A percentile compares a stretch with the other conserved stretches of the same genome.
These are phyloP conservation scores for Lophium mytilinum DNA, from an alignment of 495 filamentous ascomycete species.

Conservation along the genomic window DNA sequence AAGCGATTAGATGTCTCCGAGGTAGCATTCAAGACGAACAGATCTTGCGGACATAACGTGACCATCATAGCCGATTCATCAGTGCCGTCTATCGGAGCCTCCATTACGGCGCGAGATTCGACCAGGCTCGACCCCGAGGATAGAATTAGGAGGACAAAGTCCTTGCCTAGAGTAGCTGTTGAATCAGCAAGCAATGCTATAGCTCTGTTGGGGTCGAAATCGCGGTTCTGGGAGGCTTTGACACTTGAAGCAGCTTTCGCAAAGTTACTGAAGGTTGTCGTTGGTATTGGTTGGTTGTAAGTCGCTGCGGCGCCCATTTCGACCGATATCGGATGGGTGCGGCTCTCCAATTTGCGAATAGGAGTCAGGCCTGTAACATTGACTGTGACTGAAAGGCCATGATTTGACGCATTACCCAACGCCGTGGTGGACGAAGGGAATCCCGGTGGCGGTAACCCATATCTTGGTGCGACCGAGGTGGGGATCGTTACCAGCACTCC, in stretches of 20 bases:
- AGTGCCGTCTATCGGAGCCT: not conserved
- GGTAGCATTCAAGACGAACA: not conserved
- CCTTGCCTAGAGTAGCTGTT: not conserved
- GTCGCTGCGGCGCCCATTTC: constrained; percentile 2
- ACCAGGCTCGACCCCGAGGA: not conserved
- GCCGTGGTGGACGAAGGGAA: not conserved
- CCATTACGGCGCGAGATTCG: not conserved
- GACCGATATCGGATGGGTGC: constrained; percentile 22
- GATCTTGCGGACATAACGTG: constrained; percentile 4
- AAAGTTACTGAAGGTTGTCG: too few relatives aligned
- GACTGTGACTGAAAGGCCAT: constrained; percentile 3
- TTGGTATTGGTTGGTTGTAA: not conserved
- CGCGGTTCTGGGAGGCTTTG: not conserved
- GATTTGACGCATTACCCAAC: not conserved
- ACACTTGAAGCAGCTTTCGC: not conserved
- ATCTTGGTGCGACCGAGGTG: constrained; percentile 27
- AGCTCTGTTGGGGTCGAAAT: not conserved
- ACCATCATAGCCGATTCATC: not conserved
- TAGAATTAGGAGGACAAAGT: constrained; percentile 6
- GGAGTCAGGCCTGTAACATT: constrained; percentile 1
- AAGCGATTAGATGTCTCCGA: not conserved
- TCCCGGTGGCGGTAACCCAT: constrained; percentile 15
- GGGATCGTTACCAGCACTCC: constrained; percentile 25
- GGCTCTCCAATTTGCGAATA: constrained; percentile 20
- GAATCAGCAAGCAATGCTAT: not conserved